Conservation (phyloP, 1,284 basidiomycete genomes). For the Pyrrhoderma noxium region DNA sequence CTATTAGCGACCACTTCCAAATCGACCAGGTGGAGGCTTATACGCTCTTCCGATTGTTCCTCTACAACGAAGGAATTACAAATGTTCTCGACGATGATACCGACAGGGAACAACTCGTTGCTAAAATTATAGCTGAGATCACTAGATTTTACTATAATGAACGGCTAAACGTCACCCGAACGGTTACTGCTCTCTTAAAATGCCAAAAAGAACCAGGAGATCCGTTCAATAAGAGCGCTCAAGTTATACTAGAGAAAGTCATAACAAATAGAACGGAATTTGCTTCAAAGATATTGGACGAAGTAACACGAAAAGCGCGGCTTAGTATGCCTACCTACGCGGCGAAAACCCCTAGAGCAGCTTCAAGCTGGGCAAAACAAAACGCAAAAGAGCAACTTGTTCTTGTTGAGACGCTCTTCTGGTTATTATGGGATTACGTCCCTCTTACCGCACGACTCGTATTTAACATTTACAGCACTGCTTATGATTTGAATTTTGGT, state of each 20-base stretch:
- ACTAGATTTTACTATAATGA: conserved; percentile 78
- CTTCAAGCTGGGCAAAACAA: conserved; percentile 73
- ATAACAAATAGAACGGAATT: conserved; percentile 56
- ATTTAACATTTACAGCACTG: conserved; percentile 52
- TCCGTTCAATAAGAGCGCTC: conserved; percentile 47
- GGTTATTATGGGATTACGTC: conserved; percentile 76
- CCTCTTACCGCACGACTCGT: conserved; percentile 58
- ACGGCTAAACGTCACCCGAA: conserved; percentile 58
- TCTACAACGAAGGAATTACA: conserved; percentile 61
- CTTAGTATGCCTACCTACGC: conserved; percentile 46
- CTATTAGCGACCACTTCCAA: conserved; percentile 61
- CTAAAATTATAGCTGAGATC: conserved; percentile 63
- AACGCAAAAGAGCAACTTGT: conserved; percentile 73
- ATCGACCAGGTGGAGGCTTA: conserved; percentile 74
- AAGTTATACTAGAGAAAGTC: conserved; percentile 48
- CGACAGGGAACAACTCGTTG: conserved; percentile 37
- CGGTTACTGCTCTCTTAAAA: conserved; percentile 55
- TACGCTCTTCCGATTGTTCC: conserved; percentile 64
- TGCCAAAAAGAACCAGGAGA: conserved; percentile 51
- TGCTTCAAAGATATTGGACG: conserved; percentile 45
- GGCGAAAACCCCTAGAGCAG: conserved; percentile 48
- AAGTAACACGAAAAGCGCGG: conserved; percentile 50
- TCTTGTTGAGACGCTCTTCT: conserved; percentile 78
- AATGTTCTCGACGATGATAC: conserved; percentile 38
- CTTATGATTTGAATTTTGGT: conserved; percentile 63